Base-by-base conservation (phyloP, 306 rosid genomes). In the Lablab purpureus region DNA sequence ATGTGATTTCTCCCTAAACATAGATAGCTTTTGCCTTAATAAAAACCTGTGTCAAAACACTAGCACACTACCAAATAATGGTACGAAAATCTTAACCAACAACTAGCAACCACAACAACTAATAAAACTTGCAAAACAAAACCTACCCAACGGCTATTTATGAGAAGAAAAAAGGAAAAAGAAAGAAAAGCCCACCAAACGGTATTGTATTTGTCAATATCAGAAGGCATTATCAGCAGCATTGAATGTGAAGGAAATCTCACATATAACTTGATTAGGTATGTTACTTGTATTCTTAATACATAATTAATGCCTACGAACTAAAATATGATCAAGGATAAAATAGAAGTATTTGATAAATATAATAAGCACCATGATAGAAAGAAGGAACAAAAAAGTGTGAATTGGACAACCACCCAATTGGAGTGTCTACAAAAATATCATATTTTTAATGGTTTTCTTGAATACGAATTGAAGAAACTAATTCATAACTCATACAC, bases 71-170 rank as follows among this genome's bases (percentile, higher is more conserved):
- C 50, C 73, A 75, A 75, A 34, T 50, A 17, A 58, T 67, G 4
- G 49, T 45, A 64, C 59, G 41, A 17, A n/a, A 17, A 69, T 58
- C 25, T 68, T 43, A 34, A 10, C 55, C n/a, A 58, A 28, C 40
- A 43, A 68, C 23, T 25, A 51, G 28, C 46, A 46, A 4, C 7
- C n/a, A 37, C 75, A 67, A 27, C 75, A 11, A 68, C 17, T 11
- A 40, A 37, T 10, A 37, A 10, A 67, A 41, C 46, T 54, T 77
- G 9, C 12, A 27, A 4, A 76, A 76, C n/a, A 50, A 62, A 51
- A 77, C 52, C 52, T 22, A 65, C 36, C 47, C 80, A 62, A 68
- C 55, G 74, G 74, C 40, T 68, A 45, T 21, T 43, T 22, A 68
- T 23, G 13, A 18, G 23, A 13, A 6, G 18, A 1, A 21, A 11